These are phyloP conservation scores for Psophocarpus tetragonolobus DNA, from an alignment of 306 rosid genomes.

Conservation along the genomic window DNA sequence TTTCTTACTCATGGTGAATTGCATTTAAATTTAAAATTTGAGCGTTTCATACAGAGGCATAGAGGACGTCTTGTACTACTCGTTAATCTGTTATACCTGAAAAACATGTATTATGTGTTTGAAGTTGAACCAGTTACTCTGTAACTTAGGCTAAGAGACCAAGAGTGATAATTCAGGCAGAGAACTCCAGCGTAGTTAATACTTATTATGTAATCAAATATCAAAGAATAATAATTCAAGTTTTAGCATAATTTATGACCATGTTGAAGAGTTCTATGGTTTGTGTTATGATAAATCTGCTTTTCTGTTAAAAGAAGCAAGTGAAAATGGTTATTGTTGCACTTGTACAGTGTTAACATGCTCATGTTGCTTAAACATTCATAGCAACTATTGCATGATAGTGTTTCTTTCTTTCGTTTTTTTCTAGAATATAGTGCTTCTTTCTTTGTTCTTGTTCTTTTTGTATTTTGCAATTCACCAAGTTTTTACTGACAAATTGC, in stretches of 20 bases:
- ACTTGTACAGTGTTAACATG: not conserved
- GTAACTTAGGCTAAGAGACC: too few relatives aligned
- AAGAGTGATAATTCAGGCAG: not conserved
- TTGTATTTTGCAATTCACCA: not conserved
- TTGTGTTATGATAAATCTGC: not conserved
- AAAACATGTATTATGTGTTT: not conserved
- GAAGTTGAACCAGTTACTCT: not conserved
- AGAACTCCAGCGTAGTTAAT: not conserved
- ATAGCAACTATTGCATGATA: not conserved
- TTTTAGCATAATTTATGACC: not conserved
- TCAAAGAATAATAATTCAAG: not conserved
- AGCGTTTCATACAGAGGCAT: not conserved
- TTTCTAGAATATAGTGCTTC: not conserved
- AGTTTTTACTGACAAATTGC: not conserved
- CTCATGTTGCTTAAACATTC: constrained; percentile 4
- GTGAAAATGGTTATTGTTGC: not conserved
- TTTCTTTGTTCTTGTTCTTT: not conserved
- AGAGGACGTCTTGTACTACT: not conserved
- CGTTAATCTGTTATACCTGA: constrained; percentile 7
- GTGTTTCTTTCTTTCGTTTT: not conserved
- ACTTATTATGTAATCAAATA: not conserved
- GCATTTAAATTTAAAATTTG: not conserved
- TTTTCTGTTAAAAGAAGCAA: not conserved
- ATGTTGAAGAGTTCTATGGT: not conserved
- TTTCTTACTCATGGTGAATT: constrained; percentile 17